Base-by-base conservation (phyloP, 345 rosid species). In the Aegle marmelos region DNA sequence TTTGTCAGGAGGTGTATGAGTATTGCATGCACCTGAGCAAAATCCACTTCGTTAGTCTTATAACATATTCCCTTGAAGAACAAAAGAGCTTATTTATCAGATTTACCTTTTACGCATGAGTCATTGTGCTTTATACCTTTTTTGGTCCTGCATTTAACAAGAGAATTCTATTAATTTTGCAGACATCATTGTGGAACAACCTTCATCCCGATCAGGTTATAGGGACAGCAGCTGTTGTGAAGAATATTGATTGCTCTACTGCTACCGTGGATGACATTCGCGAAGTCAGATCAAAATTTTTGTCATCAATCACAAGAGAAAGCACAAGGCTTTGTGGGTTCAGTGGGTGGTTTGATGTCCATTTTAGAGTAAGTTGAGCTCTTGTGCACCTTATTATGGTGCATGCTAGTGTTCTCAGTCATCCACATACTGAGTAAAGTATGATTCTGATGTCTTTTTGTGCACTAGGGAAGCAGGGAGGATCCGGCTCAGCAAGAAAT, bases 321-420 rank as follows among this genome's bases (percentile, higher is more conserved):
- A 69, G 82, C 75, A 80, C 92, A 36, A 86, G 85, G 78, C 91
- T 95, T 37, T 90, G 90, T 76, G 99, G 97, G 57, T 94, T 93
- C 82, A 91, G 85, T 70, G 99, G 99, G 86, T 95, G 99, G 99
- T 95, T 95, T 66, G 99, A 95, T 82, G 98, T 95, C 85, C 97
- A 91, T 83, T 95, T 95, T 82, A 85, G 90, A 84, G 99, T 94
- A 84, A 90, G 96, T 87, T 72, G 77, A 57, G 65, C 73, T 41
- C 69, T 64, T 61, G 6, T 62, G 25, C 74, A 30, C 45, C 62
- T 60, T 73, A 33, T 72, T 65, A 25, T 33, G 50, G 16, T 60
- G 17, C 68, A 34, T 45, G 56, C 54, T 31, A 31, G 33, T 7
- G 37, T 17, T 70, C 45, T 7, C 41, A 4, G 31, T 75, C 75